Conservation (phyloP, 2,329 filamentous ascomycete species). For the Aspergillus jensenii region DNA sequence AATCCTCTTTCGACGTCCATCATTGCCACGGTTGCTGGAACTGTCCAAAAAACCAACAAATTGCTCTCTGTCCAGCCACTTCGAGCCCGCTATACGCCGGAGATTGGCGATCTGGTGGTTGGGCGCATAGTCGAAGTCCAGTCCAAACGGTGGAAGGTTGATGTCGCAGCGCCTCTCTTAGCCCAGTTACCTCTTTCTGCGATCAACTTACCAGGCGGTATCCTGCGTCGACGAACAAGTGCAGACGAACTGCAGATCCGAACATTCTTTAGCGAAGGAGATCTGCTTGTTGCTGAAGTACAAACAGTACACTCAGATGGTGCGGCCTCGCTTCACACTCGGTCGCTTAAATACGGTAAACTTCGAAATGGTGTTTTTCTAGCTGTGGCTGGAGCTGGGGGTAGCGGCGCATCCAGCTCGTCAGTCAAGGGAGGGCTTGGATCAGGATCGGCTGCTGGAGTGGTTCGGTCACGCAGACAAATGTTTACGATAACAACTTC, state of each 20-base stretch:
- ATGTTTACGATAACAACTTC: constrained; percentile 70
- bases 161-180: constrained; percentile 83
- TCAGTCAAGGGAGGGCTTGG: constrained; percentile 32
- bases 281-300: constrained; percentile 91
- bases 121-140: constrained; percentile 96
- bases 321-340: constrained; percentile 82
- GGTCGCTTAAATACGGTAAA: constrained; percentile 91
- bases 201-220: constrained; percentile 94
- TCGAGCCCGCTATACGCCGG: constrained; percentile 88
- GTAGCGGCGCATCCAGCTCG: constrained; percentile 54
- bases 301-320: constrained; percentile 86
- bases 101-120: constrained; percentile 93
- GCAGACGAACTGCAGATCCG: constrained; percentile 97
- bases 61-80: constrained; percentile 88
- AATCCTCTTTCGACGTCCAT: constrained; percentile 64
- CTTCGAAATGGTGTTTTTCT: constrained; percentile 90
- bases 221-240: constrained; percentile 84
- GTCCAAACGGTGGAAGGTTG: constrained; percentile 88
- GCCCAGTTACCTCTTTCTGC: constrained; percentile 80
- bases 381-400: constrained; percentile 75
- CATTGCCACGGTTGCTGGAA: constrained; percentile 85
- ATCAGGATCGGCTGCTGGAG: constrained; percentile 46
- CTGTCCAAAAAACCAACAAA: constrained; percentile 91
- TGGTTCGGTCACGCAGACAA: constrained; percentile 80
- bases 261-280: constrained; percentile 94